phyloP scores from a whole-genome alignment of 192 early-diverging fungal genomes.

The Gonapodya prolifera region DNA sequence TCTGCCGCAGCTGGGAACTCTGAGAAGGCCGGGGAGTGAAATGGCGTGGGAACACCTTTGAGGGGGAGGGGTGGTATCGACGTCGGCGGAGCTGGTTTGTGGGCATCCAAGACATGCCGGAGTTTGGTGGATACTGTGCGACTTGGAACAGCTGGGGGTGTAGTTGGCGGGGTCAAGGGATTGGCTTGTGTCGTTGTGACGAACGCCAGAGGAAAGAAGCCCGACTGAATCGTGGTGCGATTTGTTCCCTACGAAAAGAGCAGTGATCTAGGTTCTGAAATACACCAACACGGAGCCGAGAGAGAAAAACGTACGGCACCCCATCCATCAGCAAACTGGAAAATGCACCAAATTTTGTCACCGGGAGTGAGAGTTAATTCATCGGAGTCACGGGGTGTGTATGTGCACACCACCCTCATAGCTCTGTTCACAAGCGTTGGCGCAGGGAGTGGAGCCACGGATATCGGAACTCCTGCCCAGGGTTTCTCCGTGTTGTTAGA shows the following conservation, averaged over 20 bases:
- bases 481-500: neutral
- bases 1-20: neutral
- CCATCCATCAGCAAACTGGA: neutral
- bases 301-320: neutral
- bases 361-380: neutral
- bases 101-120: neutral
- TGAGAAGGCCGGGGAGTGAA: neutral
- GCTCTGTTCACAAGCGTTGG: neutral
- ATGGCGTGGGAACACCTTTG: neutral
- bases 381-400: neutral
- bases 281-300: neutral
- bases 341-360: neutral
- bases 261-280: neutral
- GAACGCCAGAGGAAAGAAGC: neutral
- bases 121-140: neutral
- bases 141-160: neutral
- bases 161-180: neutral
- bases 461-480: neutral
- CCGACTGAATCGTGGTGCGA: neutral
- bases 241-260: neutral
- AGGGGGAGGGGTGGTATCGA: no score
- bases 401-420: neutral
- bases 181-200: neutral
- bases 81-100: neutral
- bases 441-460: neutral